Evolutionary conservation across 2,329 filamentous ascomycete genomes (phyloP).

Genomic region (Trichoderma sp.): DNA sequence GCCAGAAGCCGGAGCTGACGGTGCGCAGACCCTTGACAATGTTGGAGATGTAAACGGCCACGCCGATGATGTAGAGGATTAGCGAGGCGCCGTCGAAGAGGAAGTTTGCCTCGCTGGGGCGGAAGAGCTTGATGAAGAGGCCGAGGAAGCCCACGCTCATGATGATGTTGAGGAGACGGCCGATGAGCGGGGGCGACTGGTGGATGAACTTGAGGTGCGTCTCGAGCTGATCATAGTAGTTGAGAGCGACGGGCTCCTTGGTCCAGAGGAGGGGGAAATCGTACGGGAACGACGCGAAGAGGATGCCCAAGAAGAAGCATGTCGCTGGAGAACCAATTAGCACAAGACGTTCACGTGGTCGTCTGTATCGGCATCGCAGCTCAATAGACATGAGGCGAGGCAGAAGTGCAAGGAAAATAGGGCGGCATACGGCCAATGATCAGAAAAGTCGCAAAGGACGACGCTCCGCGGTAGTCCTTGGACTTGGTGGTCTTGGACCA

Average conservation of each 20-base stretch:
- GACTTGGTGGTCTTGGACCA: constrained; percentile 60
- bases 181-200: constrained; percentile 86
- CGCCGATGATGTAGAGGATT: constrained; percentile 80
- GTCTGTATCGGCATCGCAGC: not conserved
- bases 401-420: not conserved
- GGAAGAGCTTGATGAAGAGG: constrained; percentile 93
- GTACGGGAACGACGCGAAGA: constrained; percentile 96
- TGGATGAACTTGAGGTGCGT: constrained; percentile 88
- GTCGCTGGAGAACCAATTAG: constrained; percentile 58
- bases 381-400: not conserved
- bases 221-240: constrained; percentile 84
- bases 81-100: constrained; percentile 87
- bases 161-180: constrained; percentile 90
- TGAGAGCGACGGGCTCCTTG: constrained; percentile 60
- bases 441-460: constrained; percentile 92
- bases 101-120: constrained; percentile 89
- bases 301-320: constrained; percentile 96
- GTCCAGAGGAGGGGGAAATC: constrained; percentile 89
- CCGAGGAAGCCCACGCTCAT: constrained; percentile 84
- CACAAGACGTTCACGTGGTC: not conserved
- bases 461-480: constrained; percentile 59
- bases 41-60: constrained; percentile 92
- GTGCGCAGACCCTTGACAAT: constrained; percentile 92
- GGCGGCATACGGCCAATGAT: constrained; percentile 83
- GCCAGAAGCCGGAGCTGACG: constrained; percentile 71